phyloP scores from a whole-genome alignment of 192 early-diverging fungal genomes.

The Linderina pennispora region DNA sequence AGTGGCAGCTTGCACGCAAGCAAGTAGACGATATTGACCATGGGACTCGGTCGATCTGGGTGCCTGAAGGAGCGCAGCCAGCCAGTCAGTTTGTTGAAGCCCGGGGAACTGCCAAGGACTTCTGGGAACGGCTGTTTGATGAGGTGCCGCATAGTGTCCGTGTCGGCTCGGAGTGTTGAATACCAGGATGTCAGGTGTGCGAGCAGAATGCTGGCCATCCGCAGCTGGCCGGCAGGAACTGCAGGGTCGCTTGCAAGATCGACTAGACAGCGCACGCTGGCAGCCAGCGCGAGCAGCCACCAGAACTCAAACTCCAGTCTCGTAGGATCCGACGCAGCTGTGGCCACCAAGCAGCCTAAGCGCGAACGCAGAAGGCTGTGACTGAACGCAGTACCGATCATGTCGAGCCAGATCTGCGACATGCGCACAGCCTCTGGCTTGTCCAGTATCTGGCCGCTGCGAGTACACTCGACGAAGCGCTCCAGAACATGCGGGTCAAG shows the following conservation, averaged over 20 bases:
- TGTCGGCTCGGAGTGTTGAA: constrained; percentile 6
- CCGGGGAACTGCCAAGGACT: too few species aligned
- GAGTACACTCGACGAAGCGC: not conserved
- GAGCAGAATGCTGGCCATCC: constrained; percentile 14
- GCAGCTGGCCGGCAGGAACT: not conserved
- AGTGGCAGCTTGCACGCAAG: constrained; percentile 26
- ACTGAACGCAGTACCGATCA: constrained; percentile 15
- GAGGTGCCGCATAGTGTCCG: constrained; percentile 1
- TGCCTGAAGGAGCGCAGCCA: constrained; percentile 7
- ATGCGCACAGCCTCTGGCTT: constrained; percentile 5
- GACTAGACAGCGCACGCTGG: constrained; percentile 8
- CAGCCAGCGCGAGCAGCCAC: constrained; percentile 27
- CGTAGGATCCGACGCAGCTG: not conserved
- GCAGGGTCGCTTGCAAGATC: not conserved
- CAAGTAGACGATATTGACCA: constrained; percentile 14
- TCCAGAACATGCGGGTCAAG: constrained; percentile 14
- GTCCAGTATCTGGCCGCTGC: not conserved
- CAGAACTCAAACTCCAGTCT: constrained; percentile 5
- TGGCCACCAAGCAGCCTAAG: not conserved
- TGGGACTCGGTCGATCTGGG: not conserved
- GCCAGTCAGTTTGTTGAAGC: not conserved
- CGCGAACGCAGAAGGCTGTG: constrained; percentile 33
- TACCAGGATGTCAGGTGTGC: constrained; percentile 31
- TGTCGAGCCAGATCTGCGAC: constrained; percentile 35
- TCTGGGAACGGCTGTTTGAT: too few species aligned